Percentiles rank a stretch among this genome's conserved stretches.
Conservation (phyloP, 352 stramenopile genomes). For the Globisporangium radiosum region DNA sequence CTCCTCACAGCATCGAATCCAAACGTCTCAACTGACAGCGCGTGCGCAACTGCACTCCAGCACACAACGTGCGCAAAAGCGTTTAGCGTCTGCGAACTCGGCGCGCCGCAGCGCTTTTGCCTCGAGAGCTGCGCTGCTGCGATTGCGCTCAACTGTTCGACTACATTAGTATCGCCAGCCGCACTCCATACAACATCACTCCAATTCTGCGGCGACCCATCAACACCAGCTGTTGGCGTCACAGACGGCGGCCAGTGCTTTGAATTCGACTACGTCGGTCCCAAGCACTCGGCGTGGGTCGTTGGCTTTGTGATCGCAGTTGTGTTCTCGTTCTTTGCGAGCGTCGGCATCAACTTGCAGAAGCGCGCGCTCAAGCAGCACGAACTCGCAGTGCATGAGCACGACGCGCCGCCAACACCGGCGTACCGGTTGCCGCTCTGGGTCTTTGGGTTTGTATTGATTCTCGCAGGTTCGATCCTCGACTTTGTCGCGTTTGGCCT, state of each 20-base stretch:
- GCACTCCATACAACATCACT: conserved; percentile 10
- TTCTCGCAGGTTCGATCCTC: conserved; percentile 72
- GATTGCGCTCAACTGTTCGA: conserved; percentile 37
- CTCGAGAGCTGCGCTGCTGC: conserved; percentile 31
- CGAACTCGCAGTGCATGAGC: conserved; percentile 47
- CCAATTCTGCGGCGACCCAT: conserved; percentile 26
- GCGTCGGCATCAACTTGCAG: conserved; percentile 81
- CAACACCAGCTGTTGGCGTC: conserved; percentile 19
- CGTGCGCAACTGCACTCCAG: conserved; percentile 32
- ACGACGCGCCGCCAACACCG: conserved; percentile 37
- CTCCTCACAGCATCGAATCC: conserved; percentile 21
- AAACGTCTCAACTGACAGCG: background rate
- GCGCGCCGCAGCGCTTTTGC: conserved; percentile 50
- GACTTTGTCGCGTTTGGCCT: conserved; percentile 90
- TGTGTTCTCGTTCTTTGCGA: conserved; percentile 78
- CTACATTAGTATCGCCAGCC: conserved; percentile 6
- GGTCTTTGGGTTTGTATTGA: conserved; percentile 78
- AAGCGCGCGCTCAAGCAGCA: conserved; percentile 84
- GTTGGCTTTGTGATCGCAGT: conserved; percentile 75
- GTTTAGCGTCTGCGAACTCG: conserved; percentile 72
- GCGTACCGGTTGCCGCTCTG: conserved; percentile 80
- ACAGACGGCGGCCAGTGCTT: conserved; percentile 66
- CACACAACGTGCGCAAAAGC: conserved; percentile 43
- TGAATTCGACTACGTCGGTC: conserved; percentile 49
- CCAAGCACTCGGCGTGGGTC: conserved; percentile 62